Percentiles rank a stretch among this genome's conserved stretches.
Conservation (phyloP, 1,284 basidiomycete genomes). For the Sporisorium reilianum region DNA sequence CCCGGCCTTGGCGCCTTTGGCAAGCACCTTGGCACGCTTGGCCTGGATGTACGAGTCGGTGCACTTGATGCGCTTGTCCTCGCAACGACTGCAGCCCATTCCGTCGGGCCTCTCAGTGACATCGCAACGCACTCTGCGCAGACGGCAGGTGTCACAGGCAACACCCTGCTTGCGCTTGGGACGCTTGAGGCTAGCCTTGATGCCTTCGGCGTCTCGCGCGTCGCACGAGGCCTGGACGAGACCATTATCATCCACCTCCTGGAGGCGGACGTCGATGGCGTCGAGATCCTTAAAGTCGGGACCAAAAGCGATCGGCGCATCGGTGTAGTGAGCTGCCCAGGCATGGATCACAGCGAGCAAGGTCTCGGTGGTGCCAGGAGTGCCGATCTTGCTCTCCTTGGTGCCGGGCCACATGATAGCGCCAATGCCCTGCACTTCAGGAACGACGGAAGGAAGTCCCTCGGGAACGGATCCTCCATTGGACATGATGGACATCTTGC, state of each 20-base stretch:
- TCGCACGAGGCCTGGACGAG: conserved; percentile 15
- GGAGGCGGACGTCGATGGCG: conserved; percentile 18
- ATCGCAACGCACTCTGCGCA: conserved; percentile 65
- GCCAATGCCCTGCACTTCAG: conserved; percentile 22
- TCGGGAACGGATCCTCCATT: conserved; percentile 56
- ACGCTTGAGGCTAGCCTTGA: conserved; percentile 30
- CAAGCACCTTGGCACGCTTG: conserved; percentile 49
- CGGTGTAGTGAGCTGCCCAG: conserved; percentile 63
- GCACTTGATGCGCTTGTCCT: conserved; percentile 66
- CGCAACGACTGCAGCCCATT: conserved; percentile 64
- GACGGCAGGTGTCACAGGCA: conserved; percentile 66
- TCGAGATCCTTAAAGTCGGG: conserved; percentile 41
- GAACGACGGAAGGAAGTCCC: conserved; percentile 40
- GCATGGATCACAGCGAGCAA: conserved; percentile 61
- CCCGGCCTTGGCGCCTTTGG: conserved; percentile 26
- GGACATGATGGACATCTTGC: conserved; percentile 63
- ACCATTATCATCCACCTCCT: conserved; percentile 39
- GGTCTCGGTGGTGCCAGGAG: conserved; percentile 58
- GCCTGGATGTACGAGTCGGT: conserved; percentile 66
- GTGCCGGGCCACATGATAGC: conserved; percentile 41
- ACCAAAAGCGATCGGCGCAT: conserved; percentile 61
- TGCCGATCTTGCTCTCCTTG: conserved; percentile 54
- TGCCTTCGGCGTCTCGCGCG: conserved; percentile 17
- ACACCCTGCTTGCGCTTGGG: conserved; percentile 68
- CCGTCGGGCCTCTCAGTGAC: conserved; percentile 63